These are phyloP conservation scores for Podospora sp. DNA, from an alignment of 495 filamentous ascomycete species.

Conservation along the genomic window DNA sequence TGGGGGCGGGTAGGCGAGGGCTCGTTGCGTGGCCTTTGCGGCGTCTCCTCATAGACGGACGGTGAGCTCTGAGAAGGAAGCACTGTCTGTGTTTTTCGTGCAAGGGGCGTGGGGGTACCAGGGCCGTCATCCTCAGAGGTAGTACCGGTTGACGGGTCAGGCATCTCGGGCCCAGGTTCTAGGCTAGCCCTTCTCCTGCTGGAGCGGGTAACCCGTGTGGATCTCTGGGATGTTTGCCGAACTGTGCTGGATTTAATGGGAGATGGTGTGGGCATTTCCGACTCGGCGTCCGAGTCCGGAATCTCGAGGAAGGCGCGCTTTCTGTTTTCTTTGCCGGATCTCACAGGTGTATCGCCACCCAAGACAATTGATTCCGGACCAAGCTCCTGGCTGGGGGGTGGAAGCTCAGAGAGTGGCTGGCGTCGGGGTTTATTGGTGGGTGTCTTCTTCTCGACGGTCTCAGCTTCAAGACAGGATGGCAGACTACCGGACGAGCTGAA, in stretches of 20 bases:
- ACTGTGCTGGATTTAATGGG: slow-evolving; percentile 20
- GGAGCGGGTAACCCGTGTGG: not conserved
- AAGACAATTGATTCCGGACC: slow-evolving; percentile 6
- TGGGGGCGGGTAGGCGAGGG: slow-evolving; percentile 14
- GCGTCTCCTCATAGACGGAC: slow-evolving; percentile 34
- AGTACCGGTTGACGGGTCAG: not conserved
- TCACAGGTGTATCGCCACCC: slow-evolving; percentile 16
- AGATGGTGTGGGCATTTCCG: slow-evolving; percentile 30
- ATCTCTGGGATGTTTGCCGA: slow-evolving; percentile 11
- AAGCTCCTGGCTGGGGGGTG: slow-evolving; percentile 22
- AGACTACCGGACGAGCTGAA: slow-evolving; percentile 40
- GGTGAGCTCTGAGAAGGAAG: slow-evolving; percentile 19
- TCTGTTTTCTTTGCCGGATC: slow-evolving; percentile 15
- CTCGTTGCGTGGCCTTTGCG: slow-evolving; percentile 19
- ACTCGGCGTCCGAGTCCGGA: slow-evolving; percentile 48
- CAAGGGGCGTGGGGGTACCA: slow-evolving; percentile 17
- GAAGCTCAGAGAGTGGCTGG: slow-evolving; percentile 33
- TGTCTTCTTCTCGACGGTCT: slow-evolving; percentile 19
- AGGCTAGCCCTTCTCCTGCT: not conserved
- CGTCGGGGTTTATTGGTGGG: slow-evolving; percentile 19
- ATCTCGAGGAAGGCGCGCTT: slow-evolving; percentile 35
- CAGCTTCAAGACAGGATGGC: slow-evolving; percentile 21
- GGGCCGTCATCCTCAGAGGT: not conserved
- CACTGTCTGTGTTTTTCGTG: slow-evolving; percentile 26
- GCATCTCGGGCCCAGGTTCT: not conserved